phyloP scores from a whole-genome alignment of 179 eudicot genomes.

The Actinidia arguta region DNA sequence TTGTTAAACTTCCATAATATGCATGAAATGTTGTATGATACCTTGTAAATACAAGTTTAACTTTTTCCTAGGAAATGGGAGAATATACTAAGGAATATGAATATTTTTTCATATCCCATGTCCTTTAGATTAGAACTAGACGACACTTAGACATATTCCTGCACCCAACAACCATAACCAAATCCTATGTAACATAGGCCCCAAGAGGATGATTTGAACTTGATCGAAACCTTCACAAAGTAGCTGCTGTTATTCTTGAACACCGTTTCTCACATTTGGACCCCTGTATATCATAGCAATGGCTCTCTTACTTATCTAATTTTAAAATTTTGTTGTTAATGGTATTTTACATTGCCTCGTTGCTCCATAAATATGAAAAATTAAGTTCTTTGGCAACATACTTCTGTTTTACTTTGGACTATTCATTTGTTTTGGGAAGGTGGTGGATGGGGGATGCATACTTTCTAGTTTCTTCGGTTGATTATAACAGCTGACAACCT shows the following conservation, averaged over 20 bases:
- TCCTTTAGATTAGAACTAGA: too few species aligned
- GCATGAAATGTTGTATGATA: too few species aligned
- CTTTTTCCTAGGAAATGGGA: too few species aligned
- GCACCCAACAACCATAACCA: too few species aligned
- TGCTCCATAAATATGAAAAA: background rate
- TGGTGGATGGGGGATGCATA: background rate
- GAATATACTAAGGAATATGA: too few species aligned
- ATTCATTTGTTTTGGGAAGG: too few species aligned
- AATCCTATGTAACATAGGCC: too few species aligned
- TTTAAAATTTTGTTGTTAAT: background rate
- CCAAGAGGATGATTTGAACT: background rate
- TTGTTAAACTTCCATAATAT: too few species aligned
- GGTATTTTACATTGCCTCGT: background rate
- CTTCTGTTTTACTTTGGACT: too few species aligned
- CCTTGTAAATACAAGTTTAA: too few species aligned
- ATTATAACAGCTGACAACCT: background rate
- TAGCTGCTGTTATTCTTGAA: background rate
- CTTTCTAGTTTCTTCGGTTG: background rate
- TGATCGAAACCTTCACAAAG: background rate
- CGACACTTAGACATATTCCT: too few species aligned
- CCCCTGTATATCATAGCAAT: background rate
- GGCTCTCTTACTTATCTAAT: constrained; percentile 1
- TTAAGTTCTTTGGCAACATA: background rate
- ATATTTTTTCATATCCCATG: too few species aligned
- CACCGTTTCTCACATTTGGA: background rate